Conservation (phyloP, 352 stramenopile genomes). For the Phytophthora foliorum region DNA sequence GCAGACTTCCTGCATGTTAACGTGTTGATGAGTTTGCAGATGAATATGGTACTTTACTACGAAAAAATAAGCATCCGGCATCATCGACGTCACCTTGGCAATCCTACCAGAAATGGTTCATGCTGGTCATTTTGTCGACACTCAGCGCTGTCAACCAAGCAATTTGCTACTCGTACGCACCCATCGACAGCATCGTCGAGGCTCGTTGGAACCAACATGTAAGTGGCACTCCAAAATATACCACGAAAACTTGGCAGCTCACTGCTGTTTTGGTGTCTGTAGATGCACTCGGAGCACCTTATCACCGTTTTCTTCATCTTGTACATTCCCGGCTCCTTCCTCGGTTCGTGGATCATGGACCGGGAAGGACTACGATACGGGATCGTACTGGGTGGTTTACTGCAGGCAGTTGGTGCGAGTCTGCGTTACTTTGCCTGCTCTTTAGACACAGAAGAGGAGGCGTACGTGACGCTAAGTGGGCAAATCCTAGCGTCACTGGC, state of each 20-base stretch:
- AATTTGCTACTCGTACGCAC: slow-evolving; percentile 82
- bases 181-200: slow-evolving; percentile 66
- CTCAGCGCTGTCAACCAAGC: slow-evolving; percentile 51
- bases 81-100: neutral
- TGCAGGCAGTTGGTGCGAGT: slow-evolving; percentile 57
- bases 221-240: neutral
- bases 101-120: slow-evolving; percentile 61
- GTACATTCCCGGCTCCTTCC: slow-evolving; percentile 82
- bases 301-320: slow-evolving; percentile 83
- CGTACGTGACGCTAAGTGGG: slow-evolving; percentile 51
- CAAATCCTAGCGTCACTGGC: slow-evolving; percentile 69
- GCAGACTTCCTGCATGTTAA: neutral
- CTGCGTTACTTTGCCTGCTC: slow-evolving; percentile 59
- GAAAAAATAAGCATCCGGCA: neutral
- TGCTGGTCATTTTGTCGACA: slow-evolving; percentile 69
- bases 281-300: slow-evolving; percentile 74
- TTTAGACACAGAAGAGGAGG: slow-evolving; percentile 28
- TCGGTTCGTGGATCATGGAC: slow-evolving; percentile 85
- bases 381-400: slow-evolving; percentile 57
- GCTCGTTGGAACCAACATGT: slow-evolving; percentile 58
- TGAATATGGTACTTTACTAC: slow-evolving; percentile 9
- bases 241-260: neutral
- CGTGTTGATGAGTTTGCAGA: neutral
- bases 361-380: slow-evolving; percentile 67
- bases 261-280: slow-evolving; percentile 3